phyloP scores from a whole-genome alignment of 2,329 filamentous ascomycete species.

The Phaeophleospora eucalypticola region DNA sequence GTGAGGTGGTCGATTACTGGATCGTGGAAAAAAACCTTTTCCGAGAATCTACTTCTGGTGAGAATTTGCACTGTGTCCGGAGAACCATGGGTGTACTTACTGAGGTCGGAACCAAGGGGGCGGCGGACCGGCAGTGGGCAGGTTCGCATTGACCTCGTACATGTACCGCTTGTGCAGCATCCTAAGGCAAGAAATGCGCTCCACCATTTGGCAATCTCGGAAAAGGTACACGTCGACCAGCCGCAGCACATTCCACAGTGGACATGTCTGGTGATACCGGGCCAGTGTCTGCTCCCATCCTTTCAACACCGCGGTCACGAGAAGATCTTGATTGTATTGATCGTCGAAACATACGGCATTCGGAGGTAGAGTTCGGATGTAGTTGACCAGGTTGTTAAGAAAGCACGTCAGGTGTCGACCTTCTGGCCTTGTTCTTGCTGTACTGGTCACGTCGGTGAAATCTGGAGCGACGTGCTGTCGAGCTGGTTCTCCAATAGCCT shows the following conservation, averaged over 20 bases:
- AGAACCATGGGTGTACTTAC: constrained; percentile 6
- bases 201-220: constrained; percentile 21
- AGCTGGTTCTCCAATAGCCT: background rate
- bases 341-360: constrained; percentile 21
- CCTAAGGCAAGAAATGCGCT: constrained; percentile 19
- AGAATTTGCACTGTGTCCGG: constrained; percentile 1
- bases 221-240: constrained; percentile 21
- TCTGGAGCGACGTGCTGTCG: constrained; percentile 3
- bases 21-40: constrained; percentile 20
- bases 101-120: constrained; percentile 22
- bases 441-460: constrained; percentile 13
- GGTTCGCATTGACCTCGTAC: constrained; percentile 19
- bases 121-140: constrained; percentile 16
- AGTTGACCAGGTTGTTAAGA: constrained; percentile 21
- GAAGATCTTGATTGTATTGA: constrained; percentile 20
- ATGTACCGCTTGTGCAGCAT: constrained; percentile 23
- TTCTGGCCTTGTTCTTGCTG: constrained; percentile 11
- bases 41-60: constrained; percentile 13
- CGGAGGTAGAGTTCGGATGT: constrained; percentile 18
- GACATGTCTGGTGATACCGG: constrained; percentile 20
- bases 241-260: constrained; percentile 20
- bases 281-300: constrained; percentile 19
- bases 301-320: constrained; percentile 19
- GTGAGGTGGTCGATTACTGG: constrained; percentile 23
- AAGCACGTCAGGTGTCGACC: constrained; percentile 20